Conservation (phyloP, 1,284 basidiomycete genomes). For the Rhodotorula sp. region DNA sequence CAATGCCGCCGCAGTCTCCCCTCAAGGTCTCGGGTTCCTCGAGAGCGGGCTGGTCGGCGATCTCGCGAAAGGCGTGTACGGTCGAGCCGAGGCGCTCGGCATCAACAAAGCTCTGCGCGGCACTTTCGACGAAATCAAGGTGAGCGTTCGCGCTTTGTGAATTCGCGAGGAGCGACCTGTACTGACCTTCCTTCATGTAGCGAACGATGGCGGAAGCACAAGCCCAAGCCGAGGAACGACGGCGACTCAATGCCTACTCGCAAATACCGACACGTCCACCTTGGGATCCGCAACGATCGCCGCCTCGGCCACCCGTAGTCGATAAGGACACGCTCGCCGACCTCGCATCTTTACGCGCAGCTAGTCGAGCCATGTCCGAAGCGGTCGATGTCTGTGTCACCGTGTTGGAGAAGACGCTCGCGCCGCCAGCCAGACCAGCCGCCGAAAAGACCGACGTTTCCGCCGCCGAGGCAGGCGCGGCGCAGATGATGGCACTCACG, state of each 20-base stretch:
- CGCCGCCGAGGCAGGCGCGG: neutral
- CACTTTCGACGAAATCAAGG: slow-evolving; percentile 40
- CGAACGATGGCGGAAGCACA: slow-evolving; percentile 31
- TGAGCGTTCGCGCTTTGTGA: slow-evolving; percentile 2
- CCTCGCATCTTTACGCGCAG: slow-evolving; percentile 21
- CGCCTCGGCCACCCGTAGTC: slow-evolving; percentile 6
- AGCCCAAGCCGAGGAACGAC: slow-evolving; percentile 32
- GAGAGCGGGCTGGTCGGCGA: slow-evolving; percentile 28
- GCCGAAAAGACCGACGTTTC: too few relatives aligned
- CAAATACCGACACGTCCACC: slow-evolving; percentile 35
- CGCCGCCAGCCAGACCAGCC: neutral
- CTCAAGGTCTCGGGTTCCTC: slow-evolving; percentile 21
- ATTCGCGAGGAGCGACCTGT: neutral
- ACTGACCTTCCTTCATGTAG: neutral
- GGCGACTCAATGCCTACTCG: slow-evolving; percentile 20
- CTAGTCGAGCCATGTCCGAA: slow-evolving; percentile 28
- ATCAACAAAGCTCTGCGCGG: slow-evolving; percentile 43
- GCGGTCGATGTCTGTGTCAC: slow-evolving; percentile 37
- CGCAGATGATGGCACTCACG: slow-evolving; percentile 29
- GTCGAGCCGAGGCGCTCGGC: slow-evolving; percentile 42
- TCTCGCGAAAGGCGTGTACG: slow-evolving; percentile 43
- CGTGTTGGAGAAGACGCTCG: slow-evolving; percentile 29
- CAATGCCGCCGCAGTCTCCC: neutral
- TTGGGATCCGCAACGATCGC: slow-evolving; percentile 30
- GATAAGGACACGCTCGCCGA: slow-evolving; percentile 32